Evolutionary conservation across 78 protist genomes (phyloP), one percentile per base, ranked within the genome.

Genomic region (Monosiga brevicollis): DNA sequence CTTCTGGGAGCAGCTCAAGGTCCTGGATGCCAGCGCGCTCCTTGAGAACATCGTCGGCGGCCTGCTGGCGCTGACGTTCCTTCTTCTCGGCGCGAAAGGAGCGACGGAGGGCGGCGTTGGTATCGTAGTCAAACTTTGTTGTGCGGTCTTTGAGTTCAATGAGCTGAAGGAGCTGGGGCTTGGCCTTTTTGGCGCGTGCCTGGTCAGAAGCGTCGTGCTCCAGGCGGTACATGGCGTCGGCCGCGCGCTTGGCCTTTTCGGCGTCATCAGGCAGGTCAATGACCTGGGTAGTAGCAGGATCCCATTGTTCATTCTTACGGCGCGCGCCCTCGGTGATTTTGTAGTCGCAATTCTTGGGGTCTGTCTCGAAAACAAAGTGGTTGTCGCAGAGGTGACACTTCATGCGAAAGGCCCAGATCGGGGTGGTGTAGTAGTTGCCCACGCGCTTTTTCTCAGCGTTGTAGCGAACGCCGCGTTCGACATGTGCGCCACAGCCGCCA

Each of bases 351-450:
- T 73, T 83, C 76, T 87, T 77, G 11, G 90, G 90, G 76, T 87
- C 90, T 6, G 84, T 87, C 36, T 77, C 86, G 49, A 87, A 82
- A 49, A 40, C 76, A 9, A 82, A n/a, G 73, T 71, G 32, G 38
- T 83, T 77, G 75, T 77, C 79, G 82, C 90, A 87, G 9, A 73
- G 39, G 76, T 76, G 86, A 38, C 87, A 84, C 49, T 83, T 83
- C 83, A 87, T 73, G 11, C 74, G 36, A 70, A 87, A 87, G 72
- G 35, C 9, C 76, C 32, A 40, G 15, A 87, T 87, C 40, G 86
- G 77, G 34, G 90, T 87, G 35, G 76, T 62, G 80, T 26, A 78
- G 81, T 87, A 87, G 80, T 34, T 87, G n/a, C 90, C 90, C 23
- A 73, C 83, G 84, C 36, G 9, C 82, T 72, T 74, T 62, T 87